phyloP scores from a whole-genome alignment of 2,329 filamentous ascomycete species.

The Clarireedia monteithiana region DNA sequence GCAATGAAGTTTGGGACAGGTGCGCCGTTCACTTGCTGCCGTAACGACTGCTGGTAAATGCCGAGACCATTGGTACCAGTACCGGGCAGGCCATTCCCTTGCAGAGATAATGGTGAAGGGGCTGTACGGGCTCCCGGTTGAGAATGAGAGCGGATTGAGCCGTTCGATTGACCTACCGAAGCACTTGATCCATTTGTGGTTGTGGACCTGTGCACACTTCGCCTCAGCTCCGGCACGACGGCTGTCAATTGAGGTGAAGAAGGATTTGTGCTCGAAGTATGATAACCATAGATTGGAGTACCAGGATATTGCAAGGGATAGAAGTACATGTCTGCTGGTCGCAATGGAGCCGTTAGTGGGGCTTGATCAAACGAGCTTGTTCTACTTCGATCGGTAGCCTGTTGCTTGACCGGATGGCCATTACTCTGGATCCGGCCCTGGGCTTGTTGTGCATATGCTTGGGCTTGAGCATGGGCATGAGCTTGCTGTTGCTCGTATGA shows the following conservation, averaged over 20 bases:
- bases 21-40: constrained; percentile 37
- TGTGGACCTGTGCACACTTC: constrained; percentile 48
- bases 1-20: constrained; percentile 48
- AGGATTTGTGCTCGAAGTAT: constrained; percentile 46
- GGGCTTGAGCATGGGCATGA: constrained; percentile 32
- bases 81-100: constrained; percentile 31
- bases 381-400: constrained; percentile 42
- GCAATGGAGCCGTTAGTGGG: constrained; percentile 49
- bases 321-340: constrained; percentile 45
- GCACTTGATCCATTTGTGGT: constrained; percentile 41
- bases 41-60: constrained; percentile 19
- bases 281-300: constrained; percentile 40
- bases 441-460: constrained; percentile 37
- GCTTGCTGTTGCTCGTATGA: constrained; percentile 36
- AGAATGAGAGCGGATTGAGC: constrained; percentile 57
- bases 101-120: constrained; percentile 30
- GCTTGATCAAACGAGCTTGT: constrained; percentile 57
- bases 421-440: constrained; percentile 29
- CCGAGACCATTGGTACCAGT: constrained; percentile 27
- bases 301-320: constrained; percentile 37
- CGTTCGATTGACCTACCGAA: constrained; percentile 36
- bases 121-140: constrained; percentile 46
- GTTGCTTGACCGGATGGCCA: constrained; percentile 29
- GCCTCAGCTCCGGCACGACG: constrained; percentile 44
- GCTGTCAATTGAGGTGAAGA: constrained; percentile 44